Evolutionary conservation across 2,329 filamentous ascomycete genomes (phyloP).

Genomic region (Cladobotryum protrusum): DNA sequence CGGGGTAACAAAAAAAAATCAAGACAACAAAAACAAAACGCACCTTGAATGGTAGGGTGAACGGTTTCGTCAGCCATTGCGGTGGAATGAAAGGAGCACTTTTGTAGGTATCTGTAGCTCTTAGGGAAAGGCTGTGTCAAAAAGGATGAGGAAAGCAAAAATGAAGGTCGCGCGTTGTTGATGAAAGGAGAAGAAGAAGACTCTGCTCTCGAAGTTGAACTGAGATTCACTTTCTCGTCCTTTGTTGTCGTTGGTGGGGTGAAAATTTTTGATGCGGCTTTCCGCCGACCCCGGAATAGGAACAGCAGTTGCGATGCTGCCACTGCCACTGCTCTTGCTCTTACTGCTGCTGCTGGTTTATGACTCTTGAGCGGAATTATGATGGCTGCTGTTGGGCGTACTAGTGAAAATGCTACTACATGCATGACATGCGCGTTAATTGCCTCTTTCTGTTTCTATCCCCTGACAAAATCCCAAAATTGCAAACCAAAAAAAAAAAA

Average conservation of each 20-base stretch:
- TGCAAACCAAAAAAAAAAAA: too few species aligned
- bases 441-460: background rate
- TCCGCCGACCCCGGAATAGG: background rate
- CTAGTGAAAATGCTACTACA: too few species aligned
- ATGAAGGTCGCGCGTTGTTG: background rate
- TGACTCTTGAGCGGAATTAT: background rate
- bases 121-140: conserved; percentile 6
- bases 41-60: conserved; percentile 73
- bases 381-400: background rate
- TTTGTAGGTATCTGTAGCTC: conserved; percentile 9
- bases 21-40: conserved; percentile 15
- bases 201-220: background rate
- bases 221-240: background rate
- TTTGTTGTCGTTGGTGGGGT: conserved; percentile 17
- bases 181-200: conserved; percentile 8
- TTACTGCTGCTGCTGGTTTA: background rate
- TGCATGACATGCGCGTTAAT: background rate
- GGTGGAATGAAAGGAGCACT: conserved; percentile 9
- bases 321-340: background rate
- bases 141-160: background rate
- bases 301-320: too few species aligned
- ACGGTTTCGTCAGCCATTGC: conserved; percentile 61
- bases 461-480: background rate
- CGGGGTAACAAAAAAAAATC: conserved; percentile 13
- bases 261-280: conserved; percentile 12